phyloP scores from a whole-genome alignment of 176 grass and related monocot species.

The Oryza nivara region DNA sequence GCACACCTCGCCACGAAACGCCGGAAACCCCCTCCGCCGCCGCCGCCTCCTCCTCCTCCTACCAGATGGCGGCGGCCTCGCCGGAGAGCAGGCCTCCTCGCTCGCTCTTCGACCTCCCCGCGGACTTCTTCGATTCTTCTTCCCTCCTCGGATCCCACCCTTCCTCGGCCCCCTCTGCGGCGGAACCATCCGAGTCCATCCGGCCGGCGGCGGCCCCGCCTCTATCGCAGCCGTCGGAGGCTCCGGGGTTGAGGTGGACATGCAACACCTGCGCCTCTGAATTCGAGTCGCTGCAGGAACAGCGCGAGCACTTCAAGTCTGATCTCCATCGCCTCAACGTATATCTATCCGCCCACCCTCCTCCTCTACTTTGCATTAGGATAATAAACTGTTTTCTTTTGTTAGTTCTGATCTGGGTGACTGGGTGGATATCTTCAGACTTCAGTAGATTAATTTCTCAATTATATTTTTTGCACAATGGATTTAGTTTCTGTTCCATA shows the following conservation, averaged over 20 bases:
- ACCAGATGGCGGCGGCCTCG: constrained; percentile 58
- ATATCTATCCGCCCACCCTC: constrained; percentile 33
- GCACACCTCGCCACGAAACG: constrained; percentile 33
- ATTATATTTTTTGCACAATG: not conserved
- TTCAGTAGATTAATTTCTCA: constrained; percentile 1
- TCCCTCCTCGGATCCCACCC: constrained; percentile 50
- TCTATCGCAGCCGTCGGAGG: constrained; percentile 32
- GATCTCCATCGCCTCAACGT: constrained; percentile 96
- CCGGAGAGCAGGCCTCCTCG: constrained; percentile 62
- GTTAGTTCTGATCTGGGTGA: not conserved
- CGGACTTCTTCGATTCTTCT: constrained; percentile 71
- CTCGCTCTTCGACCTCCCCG: constrained; percentile 76
- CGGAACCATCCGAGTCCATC: constrained; percentile 43
- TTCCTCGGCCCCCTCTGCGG: constrained; percentile 30
- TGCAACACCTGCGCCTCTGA: constrained; percentile 80
- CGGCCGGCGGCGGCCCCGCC: constrained; percentile 24
- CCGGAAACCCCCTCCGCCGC: constrained; percentile 31
- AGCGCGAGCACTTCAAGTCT: constrained; percentile 96
- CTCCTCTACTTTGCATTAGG: not conserved
- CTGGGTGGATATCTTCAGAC: not conserved
- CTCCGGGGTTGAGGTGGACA: constrained; percentile 66
- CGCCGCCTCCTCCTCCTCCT: not conserved
- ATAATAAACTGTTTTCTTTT: not conserved
- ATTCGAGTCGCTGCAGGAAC: constrained; percentile 88
- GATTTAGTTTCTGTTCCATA: not conserved